A percentile compares a stretch with the other conserved stretches of the same genome.
phyloP scores from a whole-genome alignment of 768 basidiomycete species.

The Boletus tylopilopsis region DNA sequence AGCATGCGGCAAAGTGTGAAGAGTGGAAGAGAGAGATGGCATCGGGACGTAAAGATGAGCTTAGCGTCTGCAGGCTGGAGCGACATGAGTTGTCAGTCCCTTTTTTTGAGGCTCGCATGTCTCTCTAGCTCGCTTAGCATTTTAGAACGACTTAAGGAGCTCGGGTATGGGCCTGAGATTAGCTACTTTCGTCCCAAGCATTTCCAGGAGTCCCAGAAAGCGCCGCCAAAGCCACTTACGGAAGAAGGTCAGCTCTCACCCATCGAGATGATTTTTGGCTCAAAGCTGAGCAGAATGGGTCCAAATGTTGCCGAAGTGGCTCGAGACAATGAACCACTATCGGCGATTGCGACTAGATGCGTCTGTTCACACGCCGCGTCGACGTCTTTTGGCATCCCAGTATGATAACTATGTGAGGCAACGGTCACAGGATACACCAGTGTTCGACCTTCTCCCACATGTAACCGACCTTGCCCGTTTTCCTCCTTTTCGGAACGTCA shows the following conservation, averaged over 20 bases:
- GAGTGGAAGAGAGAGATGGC: neutral
- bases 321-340: neutral
- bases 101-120: neutral
- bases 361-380: constrained; percentile 1
- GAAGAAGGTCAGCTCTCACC: neutral
- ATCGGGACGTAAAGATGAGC: neutral
- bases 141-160: neutral
- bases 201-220: neutral
- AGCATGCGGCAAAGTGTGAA: neutral
- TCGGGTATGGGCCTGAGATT: neutral
- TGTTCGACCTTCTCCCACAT: constrained; percentile 1
- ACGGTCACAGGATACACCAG: neutral
- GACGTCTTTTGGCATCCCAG: neutral
- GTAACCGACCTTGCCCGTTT: constrained; percentile 4
- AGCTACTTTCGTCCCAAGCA: neutral
- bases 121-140: neutral
- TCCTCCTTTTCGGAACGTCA: constrained; percentile 3
- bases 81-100: neutral
- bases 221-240: neutral
- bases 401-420: neutral
- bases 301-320: neutral
- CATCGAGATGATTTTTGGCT: neutral
- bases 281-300: constrained; percentile 2
- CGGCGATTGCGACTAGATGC: neutral
- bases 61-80: neutral